These are phyloP conservation scores for Globisporangium barbulae DNA, from an alignment of 352 stramenopile species.

Conservation along the genomic window DNA sequence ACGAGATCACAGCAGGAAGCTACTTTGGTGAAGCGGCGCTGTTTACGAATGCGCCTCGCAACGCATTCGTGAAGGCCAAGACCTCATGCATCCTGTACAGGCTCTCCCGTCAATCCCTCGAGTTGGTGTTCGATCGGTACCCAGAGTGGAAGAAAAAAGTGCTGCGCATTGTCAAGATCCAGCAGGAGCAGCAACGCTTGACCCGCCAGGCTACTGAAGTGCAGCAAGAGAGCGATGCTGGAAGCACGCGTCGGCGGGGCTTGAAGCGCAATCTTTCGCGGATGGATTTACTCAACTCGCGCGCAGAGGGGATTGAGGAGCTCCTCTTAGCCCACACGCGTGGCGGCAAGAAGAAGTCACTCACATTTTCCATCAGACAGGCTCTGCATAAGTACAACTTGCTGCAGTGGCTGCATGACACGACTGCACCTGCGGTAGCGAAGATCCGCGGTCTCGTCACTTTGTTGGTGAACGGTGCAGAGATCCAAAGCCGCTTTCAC, in stretches of 20 bases:
- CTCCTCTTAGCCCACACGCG: conserved; percentile 34
- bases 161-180: conserved; percentile 56
- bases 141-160: conserved; percentile 66
- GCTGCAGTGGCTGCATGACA: background rate
- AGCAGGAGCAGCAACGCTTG: conserved; percentile 57
- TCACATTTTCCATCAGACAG: conserved; percentile 11
- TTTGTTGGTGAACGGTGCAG: conserved; percentile 30
- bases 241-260: conserved; percentile 15
- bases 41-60: conserved; percentile 54
- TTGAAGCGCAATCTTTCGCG: conserved; percentile 29
- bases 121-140: conserved; percentile 59
- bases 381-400: conserved; percentile 4
- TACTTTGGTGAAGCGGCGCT: conserved; percentile 61
- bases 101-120: conserved; percentile 47
- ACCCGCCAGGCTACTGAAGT: conserved; percentile 38
- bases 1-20: conserved; percentile 50
- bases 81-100: conserved; percentile 63
- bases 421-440: background rate
- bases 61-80: conserved; percentile 53
- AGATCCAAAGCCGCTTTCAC: conserved; percentile 60
- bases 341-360: conserved; percentile 16
- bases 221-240: conserved; percentile 23
- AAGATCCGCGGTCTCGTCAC: background rate
- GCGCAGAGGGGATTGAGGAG: conserved; percentile 50
- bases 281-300: conserved; percentile 45